These are phyloP conservation scores for Diaporthe aspalathi DNA, from an alignment of 2,329 filamentous ascomycete species.

Conservation along the genomic window DNA sequence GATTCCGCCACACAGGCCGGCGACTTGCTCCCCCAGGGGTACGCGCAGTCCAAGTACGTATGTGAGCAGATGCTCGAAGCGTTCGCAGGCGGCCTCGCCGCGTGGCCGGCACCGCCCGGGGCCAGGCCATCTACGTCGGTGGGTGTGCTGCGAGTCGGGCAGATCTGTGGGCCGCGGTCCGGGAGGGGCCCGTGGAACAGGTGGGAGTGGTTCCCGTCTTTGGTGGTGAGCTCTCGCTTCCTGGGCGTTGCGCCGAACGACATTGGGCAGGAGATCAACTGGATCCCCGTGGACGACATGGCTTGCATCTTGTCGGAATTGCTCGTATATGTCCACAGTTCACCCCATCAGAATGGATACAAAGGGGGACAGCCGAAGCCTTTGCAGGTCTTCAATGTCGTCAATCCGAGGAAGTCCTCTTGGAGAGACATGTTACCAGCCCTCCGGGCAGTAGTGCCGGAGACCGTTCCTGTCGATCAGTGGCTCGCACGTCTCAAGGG, in stretches of 20 bases:
- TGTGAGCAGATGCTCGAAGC: constrained; percentile 41
- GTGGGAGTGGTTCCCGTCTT: constrained; percentile 26
- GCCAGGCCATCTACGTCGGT: constrained; percentile 39
- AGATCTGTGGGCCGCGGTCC: constrained; percentile 41
- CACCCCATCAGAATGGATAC: not conserved
- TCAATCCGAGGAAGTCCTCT: not conserved
- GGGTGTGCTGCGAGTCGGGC: constrained; percentile 43
- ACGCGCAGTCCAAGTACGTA: constrained; percentile 35
- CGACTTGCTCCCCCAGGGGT: constrained; percentile 17
- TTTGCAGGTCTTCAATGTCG: constrained; percentile 21
- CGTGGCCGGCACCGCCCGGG: not conserved
- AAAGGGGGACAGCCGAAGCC: not conserved
- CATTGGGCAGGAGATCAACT: constrained; percentile 29
- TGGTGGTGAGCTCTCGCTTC: constrained; percentile 21
- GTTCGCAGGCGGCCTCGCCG: constrained; percentile 15
- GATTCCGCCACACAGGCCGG: constrained; percentile 1
- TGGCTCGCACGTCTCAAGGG: constrained; percentile 1
- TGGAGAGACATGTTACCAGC: constrained; percentile 13
- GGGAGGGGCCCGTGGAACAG: constrained; percentile 8
- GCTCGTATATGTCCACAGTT: not conserved
- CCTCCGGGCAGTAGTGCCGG: not conserved
- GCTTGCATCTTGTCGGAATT: constrained; percentile 14
- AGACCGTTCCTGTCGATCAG: not conserved
- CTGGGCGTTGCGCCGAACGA: constrained; percentile 4
- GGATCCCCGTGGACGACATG: constrained; percentile 32